Evolutionary conservation across 176 grass and related monocot species (phyloP).

Genomic region (Ampelocalamus luodianensis): DNA sequence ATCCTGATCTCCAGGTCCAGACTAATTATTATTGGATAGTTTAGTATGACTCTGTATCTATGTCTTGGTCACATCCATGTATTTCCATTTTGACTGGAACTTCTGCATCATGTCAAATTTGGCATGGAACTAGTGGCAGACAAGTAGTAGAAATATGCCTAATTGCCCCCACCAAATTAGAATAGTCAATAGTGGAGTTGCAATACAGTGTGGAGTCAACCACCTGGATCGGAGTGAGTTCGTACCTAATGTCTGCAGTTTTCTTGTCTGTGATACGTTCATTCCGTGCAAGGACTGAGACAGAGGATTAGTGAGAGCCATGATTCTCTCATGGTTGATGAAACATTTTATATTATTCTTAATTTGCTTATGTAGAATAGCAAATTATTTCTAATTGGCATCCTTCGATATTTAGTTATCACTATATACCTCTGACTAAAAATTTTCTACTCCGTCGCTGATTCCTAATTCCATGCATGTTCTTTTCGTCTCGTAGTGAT

Average conservation of each 20-base stretch:
- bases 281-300: neutral
- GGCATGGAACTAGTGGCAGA: neutral
- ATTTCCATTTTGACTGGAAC: neutral
- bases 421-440: no score
- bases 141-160: slow-evolving; percentile 1
- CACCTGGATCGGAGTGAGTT: slow-evolving; percentile 17
- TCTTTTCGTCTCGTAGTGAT: neutral
- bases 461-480: neutral
- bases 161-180: slow-evolving; percentile 5
- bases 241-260: neutral
- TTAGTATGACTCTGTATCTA: neutral
- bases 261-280: neutral
- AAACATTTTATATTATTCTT: no score
- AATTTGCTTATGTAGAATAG: no score
- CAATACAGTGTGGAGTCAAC: neutral
- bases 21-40: neutral
- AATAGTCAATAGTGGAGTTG: neutral
- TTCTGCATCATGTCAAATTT: neutral
- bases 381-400: no score
- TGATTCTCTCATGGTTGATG: no score
- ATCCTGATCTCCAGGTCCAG: neutral
- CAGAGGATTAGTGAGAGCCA: no score
- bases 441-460: no score
- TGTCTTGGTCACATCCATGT: slow-evolving; percentile 1
- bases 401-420: no score